Evolutionary conservation across 257 asterid species (phyloP).

Genomic region (Solanum megistacrolobum): DNA sequence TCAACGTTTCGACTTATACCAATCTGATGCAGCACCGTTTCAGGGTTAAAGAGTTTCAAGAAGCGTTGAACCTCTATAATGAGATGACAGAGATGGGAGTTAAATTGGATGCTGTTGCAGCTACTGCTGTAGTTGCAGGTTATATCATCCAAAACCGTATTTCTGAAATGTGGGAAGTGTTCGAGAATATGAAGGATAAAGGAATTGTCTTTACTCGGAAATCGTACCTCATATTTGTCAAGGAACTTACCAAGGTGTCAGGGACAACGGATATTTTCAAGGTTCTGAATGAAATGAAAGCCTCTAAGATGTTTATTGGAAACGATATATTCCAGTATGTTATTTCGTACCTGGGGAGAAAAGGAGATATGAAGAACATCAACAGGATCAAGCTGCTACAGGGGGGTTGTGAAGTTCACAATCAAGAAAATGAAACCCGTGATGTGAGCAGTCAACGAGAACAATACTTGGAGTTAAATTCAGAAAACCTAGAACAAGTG

Average conservation of each 20-base stretch:
- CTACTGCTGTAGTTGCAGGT: constrained; percentile 55
- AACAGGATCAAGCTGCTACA: constrained; percentile 26
- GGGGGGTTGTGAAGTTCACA: constrained; percentile 6
- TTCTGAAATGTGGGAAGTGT: constrained; percentile 49
- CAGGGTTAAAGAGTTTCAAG: constrained; percentile 41
- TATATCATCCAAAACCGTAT: constrained; percentile 43
- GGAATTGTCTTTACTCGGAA: constrained; percentile 43
- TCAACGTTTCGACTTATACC: constrained; percentile 45
- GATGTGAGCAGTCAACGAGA: constrained; percentile 11
- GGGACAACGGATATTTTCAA: constrained; percentile 42
- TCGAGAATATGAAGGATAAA: constrained; percentile 42
- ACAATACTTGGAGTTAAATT: neutral
- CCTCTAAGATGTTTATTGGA: constrained; percentile 16
- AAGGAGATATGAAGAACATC: constrained; percentile 34
- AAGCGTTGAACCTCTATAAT: constrained; percentile 46
- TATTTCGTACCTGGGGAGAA: constrained; percentile 37
- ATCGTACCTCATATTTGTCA: constrained; percentile 37
- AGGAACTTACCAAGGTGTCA: constrained; percentile 62
- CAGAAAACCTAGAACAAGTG: constrained; percentile 9
- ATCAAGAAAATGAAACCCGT: constrained; percentile 2
- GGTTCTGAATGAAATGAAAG: constrained; percentile 48
- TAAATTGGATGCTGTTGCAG: constrained; percentile 47
- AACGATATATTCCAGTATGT: constrained; percentile 33
- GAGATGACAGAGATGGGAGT: constrained; percentile 60
- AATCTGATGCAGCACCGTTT: constrained; percentile 59